Base-by-base conservation (phyloP, 2,329 filamentous ascomycete species). In the Knoxdaviesia capensis region DNA sequence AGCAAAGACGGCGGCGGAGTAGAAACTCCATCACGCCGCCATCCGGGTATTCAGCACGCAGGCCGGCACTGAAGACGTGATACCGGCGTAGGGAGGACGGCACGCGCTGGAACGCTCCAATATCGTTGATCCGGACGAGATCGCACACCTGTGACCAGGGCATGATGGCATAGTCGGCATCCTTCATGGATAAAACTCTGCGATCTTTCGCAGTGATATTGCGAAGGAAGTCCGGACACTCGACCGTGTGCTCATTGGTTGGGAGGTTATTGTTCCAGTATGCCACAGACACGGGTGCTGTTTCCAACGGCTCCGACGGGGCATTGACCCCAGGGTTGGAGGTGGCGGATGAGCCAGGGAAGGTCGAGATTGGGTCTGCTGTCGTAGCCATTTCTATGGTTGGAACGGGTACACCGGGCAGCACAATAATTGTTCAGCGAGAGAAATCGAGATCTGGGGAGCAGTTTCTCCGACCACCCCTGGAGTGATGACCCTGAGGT, bases 191-290 rank as follows among this genome's bases (percentile, higher is more conserved):
- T 47, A 94, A 68, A 52, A 86, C 82, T 36, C 57, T 54, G 9
- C 66, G 63, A 56, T 92, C 82, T 59, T 90, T 92, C 38, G 64
- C 61, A 40, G 64, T 68, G 43, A 79, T 61, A 48, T 71, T 64
- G 41, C 54, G 58, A 34, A 94, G 70, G 54, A 74, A 90, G 5
- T 69, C 66, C 0, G 87, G 87, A 53, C 86, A 93, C 42, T 75
- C 64, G 3, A 58, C 50, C 0, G 77, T 74, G 55, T 77, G 73
- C 47, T 78, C 60, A 30, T 64, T 55, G 34, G 62, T 59, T 0
- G 81, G 74, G 10, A 92, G 62, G 56, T 94, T 94, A 58, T 80
- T 68, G 47, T 88, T 79, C 86, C 86, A 94, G 63, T 80, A 93
- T 0, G 80, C 77, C 7, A 20, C 20, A 20, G 20, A 20, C 20